Evolutionary conservation across 2,329 filamentous ascomycete genomes (phyloP).

Genomic region (Sphaerulina musiva): DNA sequence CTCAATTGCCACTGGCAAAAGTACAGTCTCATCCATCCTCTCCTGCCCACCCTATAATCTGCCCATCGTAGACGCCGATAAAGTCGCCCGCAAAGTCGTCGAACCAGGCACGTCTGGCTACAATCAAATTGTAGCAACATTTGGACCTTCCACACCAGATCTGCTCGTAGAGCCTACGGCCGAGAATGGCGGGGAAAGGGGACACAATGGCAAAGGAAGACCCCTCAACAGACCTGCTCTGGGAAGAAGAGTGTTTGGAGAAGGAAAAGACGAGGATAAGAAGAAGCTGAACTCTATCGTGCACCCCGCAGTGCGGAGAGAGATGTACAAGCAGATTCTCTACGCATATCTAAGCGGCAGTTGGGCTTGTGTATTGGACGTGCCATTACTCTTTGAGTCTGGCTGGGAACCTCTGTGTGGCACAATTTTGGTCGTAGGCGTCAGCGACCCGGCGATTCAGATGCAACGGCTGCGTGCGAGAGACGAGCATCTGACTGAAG

Average conservation of each 20-base stretch:
- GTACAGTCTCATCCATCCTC: conserved; percentile 82
- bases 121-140: conserved; percentile 71
- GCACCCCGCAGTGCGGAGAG: conserved; percentile 78
- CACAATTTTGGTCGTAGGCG: conserved; percentile 77
- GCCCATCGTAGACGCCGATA: conserved; percentile 88
- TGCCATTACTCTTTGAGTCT: conserved; percentile 86
- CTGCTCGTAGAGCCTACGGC: conserved; percentile 60
- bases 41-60: conserved; percentile 73
- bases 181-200: conserved; percentile 42
- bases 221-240: conserved; percentile 82
- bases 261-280: conserved; percentile 66
- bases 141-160: conserved; percentile 75
- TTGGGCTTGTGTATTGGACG: conserved; percentile 88
- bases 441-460: conserved; percentile 72
- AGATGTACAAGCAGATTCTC: conserved; percentile 72
- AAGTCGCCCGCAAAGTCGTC: conserved; percentile 87
- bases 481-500: conserved; percentile 69
- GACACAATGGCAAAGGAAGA: conserved; percentile 56
- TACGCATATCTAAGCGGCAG: conserved; percentile 64
- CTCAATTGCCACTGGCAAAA: conserved; percentile 97
- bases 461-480: conserved; percentile 69
- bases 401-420: conserved; percentile 81
- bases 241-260: conserved; percentile 79
- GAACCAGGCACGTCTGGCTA: conserved; percentile 85
- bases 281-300: conserved; percentile 80